Conservation (phyloP, 768 basidiomycete genomes). For the Antrodiella citrinella region DNA sequence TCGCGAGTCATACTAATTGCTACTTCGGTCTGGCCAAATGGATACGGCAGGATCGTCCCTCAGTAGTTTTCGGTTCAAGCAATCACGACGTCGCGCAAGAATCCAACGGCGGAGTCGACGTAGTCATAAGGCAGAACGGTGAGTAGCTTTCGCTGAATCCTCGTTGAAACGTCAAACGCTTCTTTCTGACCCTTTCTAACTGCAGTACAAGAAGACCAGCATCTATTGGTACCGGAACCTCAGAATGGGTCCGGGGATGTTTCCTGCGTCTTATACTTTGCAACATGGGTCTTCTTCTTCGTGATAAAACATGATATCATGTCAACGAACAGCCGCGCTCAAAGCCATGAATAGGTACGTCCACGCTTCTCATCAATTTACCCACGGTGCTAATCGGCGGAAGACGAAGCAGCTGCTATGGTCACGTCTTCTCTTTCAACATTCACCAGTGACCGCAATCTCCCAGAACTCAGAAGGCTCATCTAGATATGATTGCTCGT, state of each 20-base stretch:
- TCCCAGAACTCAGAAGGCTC: neutral
- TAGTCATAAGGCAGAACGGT: neutral
- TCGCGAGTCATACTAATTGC: too few relatives aligned
- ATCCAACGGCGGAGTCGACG: too few relatives aligned
- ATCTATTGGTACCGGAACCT: too few relatives aligned
- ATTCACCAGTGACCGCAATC: neutral
- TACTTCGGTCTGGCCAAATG: too few relatives aligned
- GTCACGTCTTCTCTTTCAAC: neutral
- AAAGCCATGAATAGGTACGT: neutral
- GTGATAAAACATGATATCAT: neutral
- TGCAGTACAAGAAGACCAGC: too few relatives aligned
- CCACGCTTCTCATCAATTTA: neutral
- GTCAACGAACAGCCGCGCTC: neutral
- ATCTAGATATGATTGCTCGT: neutral
- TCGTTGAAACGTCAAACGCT: neutral
- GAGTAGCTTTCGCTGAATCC: neutral
- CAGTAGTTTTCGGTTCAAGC: too few relatives aligned
- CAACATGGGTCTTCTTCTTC: too few relatives aligned
- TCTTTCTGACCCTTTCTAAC: neutral
- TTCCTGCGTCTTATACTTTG: too few relatives aligned
- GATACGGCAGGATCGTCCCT: too few relatives aligned
- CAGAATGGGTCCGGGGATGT: too few relatives aligned
- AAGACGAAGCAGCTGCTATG: neutral
- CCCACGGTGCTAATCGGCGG: neutral
- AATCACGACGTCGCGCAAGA: too few relatives aligned